Percentiles rank a stretch among this genome's conserved stretches.
Evolutionary conservation across 2,329 filamentous ascomycete species (phyloP).

Genomic region (Blastomyces gilchristii): DNA sequence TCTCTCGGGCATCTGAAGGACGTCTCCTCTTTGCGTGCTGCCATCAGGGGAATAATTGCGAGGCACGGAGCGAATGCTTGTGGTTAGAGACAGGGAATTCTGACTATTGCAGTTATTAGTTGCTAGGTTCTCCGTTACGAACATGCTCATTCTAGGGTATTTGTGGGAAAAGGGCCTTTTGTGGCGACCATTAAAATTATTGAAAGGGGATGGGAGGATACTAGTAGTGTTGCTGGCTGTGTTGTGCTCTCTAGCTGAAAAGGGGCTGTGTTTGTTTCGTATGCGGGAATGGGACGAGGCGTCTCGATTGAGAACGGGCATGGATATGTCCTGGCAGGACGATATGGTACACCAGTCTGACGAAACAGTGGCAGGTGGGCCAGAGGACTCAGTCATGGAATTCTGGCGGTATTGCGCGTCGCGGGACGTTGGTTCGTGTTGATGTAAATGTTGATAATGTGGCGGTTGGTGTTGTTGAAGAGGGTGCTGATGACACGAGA

Average conservation of each 20-base stretch:
- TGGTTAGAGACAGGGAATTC: conserved; percentile 11
- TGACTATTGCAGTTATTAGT: conserved; percentile 15
- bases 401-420: not conserved
- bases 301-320: not conserved
- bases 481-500: conserved; percentile 2
- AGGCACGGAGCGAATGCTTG: conserved; percentile 1
- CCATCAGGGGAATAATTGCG: not conserved
- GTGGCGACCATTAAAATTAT: not conserved
- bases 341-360: conserved; percentile 6
- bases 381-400: not conserved
- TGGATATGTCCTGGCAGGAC: not conserved
- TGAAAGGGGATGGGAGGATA: not conserved
- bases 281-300: not conserved
- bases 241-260: not conserved
- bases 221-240: not conserved
- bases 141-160: conserved; percentile 3
- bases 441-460: not conserved
- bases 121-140: not conserved
- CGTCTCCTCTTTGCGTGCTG: not conserved
- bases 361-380: not conserved
- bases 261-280: not conserved
- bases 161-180: conserved; percentile 6
- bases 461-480: not conserved
- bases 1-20: conserved; percentile 5
- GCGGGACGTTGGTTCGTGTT: not conserved